Evolutionary conservation across 202 grass and related monocot species (phyloP).

Genomic region (Saccharum hybrid): DNA sequence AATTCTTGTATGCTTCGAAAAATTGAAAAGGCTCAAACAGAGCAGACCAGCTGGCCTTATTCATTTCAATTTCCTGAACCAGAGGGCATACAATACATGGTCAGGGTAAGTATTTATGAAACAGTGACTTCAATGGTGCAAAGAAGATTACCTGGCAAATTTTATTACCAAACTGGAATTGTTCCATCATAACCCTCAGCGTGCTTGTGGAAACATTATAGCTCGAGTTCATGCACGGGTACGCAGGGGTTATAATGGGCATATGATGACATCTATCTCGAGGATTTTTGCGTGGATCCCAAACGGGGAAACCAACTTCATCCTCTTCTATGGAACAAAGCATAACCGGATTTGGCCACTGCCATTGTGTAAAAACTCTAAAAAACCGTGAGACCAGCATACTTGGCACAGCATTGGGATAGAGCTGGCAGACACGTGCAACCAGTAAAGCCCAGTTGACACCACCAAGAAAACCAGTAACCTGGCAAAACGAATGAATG

Average conservation of each 20-base stretch:
- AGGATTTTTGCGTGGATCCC: conserved; percentile 95
- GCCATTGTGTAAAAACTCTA: conserved; percentile 89
- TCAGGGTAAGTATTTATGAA: conserved; percentile 44
- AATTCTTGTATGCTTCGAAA: conserved; percentile 95
- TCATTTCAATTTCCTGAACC: conserved; percentile 82
- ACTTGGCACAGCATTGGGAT: conserved; percentile 89
- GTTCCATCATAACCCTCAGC: conserved; percentile 87
- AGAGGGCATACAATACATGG: conserved; percentile 13
- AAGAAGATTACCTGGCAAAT: conserved; percentile 72
- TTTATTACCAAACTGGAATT: conserved; percentile 87
- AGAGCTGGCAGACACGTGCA: conserved; percentile 88
- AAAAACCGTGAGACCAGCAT: conserved; percentile 96
- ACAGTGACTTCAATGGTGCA: conserved; percentile 20
- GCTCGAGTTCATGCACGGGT: conserved; percentile 99
- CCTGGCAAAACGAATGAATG: conserved; percentile 44
- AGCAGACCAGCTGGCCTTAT: conserved; percentile 74
- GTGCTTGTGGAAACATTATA: conserved; percentile 98
- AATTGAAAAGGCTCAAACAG: conserved; percentile 82
- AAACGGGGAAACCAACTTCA: conserved; percentile 85
- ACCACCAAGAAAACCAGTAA: conserved; percentile 97
- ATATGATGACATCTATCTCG: conserved; percentile 85
- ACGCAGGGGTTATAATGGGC: conserved; percentile 98
- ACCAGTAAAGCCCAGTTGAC: conserved; percentile 95
- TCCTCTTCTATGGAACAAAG: conserved; percentile 89
- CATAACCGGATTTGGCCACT: conserved; percentile 96